Evolutionary conservation across 768 basidiomycete species (phyloP).

Genomic region (Boletus reticulatus): DNA sequence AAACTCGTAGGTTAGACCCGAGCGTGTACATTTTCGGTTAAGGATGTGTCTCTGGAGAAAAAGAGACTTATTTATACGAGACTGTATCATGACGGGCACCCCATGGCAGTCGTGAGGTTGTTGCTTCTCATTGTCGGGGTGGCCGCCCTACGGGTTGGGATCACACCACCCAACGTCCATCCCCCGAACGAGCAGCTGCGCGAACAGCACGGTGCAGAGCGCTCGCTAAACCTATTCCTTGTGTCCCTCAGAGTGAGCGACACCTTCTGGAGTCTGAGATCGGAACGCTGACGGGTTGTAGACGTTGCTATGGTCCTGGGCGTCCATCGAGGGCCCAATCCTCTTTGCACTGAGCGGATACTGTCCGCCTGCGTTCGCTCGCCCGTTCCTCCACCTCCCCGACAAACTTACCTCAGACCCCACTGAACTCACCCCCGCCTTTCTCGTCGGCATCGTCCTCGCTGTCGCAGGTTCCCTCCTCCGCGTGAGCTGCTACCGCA

Average conservation of each 20-base stretch:
- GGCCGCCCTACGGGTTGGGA: neutral
- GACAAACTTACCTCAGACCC: neutral
- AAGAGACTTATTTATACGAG: too few species aligned
- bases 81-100: too few species aligned
- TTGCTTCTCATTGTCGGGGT: constrained; percentile 2
- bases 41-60: too few species aligned
- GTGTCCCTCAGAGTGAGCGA: neutral
- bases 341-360: neutral
- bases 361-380: neutral
- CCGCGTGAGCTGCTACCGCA: constrained; percentile 14
- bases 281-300: neutral
- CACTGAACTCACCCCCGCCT: neutral
- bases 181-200: constrained; percentile 11
- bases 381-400: neutral
- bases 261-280: neutral
- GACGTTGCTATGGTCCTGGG: constrained; percentile 1
- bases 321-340: constrained; percentile 3
- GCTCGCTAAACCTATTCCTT: neutral
- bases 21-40: too few species aligned
- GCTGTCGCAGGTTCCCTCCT: constrained; percentile 8
- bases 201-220: constrained; percentile 9
- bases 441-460: constrained; percentile 8
- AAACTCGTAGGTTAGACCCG: too few species aligned
- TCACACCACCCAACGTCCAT: constrained; percentile 16
- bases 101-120: constrained; percentile 3